These are phyloP conservation scores for Trichoderma asperellum DNA, from an alignment of 2,329 filamentous ascomycete genomes.

Conservation along the genomic window DNA sequence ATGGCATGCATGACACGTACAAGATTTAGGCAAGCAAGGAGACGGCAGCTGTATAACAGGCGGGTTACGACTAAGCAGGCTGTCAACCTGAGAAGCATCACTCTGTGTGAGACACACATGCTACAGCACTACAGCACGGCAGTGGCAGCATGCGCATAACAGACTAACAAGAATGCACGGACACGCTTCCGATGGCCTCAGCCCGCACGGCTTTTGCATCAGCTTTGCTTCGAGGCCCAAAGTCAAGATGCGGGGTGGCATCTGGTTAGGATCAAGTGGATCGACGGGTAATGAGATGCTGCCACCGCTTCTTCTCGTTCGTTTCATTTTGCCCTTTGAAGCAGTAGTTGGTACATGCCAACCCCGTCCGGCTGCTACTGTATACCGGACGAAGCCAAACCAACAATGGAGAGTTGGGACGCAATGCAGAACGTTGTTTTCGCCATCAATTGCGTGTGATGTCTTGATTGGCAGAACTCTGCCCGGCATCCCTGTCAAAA, in stretches of 20 bases:
- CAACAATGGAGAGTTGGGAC: constrained; percentile 14
- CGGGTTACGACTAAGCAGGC: neutral
- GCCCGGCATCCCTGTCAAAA: constrained; percentile 6
- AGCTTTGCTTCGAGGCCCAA: constrained; percentile 9
- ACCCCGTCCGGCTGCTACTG: neutral
- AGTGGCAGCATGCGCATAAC: neutral
- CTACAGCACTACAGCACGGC: too few species aligned
- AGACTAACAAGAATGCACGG: constrained; percentile 5
- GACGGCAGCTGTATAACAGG: neutral
- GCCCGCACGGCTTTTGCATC: constrained; percentile 22
- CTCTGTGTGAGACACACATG: constrained; percentile 5
- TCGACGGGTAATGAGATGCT: constrained; percentile 2
- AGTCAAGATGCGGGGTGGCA: constrained; percentile 11
- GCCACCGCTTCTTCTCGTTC: constrained; percentile 21
- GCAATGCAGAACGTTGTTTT: constrained; percentile 19
- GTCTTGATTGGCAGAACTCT: constrained; percentile 25
- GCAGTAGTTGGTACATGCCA: neutral
- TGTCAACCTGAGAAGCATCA: neutral
- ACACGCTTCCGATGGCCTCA: constrained; percentile 19
- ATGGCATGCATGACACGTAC: constrained; percentile 14
- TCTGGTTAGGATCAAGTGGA: neutral
- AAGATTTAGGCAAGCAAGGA: neutral
- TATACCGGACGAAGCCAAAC: constrained; percentile 11
- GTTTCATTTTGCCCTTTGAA: neutral
- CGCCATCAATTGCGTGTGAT: constrained; percentile 22